Evolutionary conservation across 2,329 filamentous ascomycete species (phyloP).

Genomic region (Phialophora chinensis): DNA sequence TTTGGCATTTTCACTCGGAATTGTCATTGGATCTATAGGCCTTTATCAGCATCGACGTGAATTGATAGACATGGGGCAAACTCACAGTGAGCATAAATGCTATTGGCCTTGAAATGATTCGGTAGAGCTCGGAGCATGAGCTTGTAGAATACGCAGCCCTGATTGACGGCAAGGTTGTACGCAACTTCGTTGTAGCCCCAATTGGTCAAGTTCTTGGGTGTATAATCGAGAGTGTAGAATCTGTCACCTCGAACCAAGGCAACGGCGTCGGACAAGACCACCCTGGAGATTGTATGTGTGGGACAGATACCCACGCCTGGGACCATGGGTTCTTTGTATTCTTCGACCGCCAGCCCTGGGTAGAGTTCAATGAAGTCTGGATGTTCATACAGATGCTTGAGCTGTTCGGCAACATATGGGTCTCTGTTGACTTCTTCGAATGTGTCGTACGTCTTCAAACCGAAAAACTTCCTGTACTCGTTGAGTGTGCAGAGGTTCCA

Average conservation of each 20-base stretch:
- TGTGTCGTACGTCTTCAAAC: constrained; percentile 73
- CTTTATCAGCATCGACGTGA: constrained; percentile 6
- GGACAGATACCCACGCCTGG: constrained; percentile 75
- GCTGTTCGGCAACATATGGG: constrained; percentile 68
- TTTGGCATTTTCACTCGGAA: constrained; percentile 72
- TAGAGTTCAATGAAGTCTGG: constrained; percentile 82
- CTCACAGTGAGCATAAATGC: constrained; percentile 74
- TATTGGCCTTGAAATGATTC: constrained; percentile 76
- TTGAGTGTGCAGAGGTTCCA: constrained; percentile 83
- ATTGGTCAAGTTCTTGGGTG: constrained; percentile 75
- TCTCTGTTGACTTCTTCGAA: constrained; percentile 88
- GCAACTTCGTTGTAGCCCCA: constrained; percentile 81
- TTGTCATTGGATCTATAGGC: constrained; percentile 65
- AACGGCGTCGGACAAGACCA: constrained; percentile 78
- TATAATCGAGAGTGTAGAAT: constrained; percentile 70
- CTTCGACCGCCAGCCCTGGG: constrained; percentile 76
- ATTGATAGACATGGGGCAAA: background rate
- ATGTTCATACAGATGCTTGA: constrained; percentile 70
- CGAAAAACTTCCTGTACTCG: constrained; percentile 83
- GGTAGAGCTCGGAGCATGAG: constrained; percentile 80
- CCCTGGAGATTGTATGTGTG: constrained; percentile 76
- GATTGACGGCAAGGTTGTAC: constrained; percentile 74
- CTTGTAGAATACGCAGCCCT: constrained; percentile 86
- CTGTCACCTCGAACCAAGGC: constrained; percentile 78
- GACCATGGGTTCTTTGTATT: constrained; percentile 74